phyloP scores from a whole-genome alignment of 768 basidiomycete species.

The Gloeophyllum trabeum region DNA sequence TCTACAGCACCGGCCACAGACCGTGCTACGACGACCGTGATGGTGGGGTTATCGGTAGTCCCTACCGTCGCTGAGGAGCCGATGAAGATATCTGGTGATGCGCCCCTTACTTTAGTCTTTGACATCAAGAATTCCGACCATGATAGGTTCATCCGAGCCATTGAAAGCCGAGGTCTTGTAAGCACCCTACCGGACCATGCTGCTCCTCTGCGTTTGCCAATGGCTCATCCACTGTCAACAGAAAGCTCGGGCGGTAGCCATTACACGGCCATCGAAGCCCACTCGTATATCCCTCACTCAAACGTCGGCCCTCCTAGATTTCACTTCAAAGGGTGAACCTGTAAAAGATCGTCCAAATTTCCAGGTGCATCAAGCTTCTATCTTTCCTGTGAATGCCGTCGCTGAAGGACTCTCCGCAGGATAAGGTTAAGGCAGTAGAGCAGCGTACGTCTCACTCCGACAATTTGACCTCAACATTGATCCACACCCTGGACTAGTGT shows the following conservation, averaged over 20 bases:
- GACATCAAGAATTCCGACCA: slow-evolving; percentile 21
- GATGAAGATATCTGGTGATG: slow-evolving; percentile 13
- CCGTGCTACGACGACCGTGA: too few relatives aligned
- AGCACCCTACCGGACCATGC: too few relatives aligned
- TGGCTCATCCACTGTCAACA: too few relatives aligned
- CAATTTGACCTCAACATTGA: too few relatives aligned
- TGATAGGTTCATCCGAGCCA: slow-evolving; percentile 26
- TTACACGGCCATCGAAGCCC: too few relatives aligned
- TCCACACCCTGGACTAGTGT: too few relatives aligned
- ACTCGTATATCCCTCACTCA: background rate
- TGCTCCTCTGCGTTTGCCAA: too few relatives aligned
- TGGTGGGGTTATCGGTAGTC: too few relatives aligned
- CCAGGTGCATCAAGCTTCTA: too few relatives aligned
- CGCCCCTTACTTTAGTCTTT: slow-evolving; percentile 22
- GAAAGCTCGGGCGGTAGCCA: too few relatives aligned
- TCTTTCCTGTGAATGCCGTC: too few relatives aligned
- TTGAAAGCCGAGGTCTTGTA: slow-evolving; percentile 39
- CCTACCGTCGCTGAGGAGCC: background rate
- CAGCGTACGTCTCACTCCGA: slow-evolving; percentile 19
- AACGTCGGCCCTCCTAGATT: background rate
- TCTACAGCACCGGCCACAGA: slow-evolving; percentile 9
- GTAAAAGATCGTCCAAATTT: too few relatives aligned
- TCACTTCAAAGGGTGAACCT: background rate
- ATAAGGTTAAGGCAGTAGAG: background rate
- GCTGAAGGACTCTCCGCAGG: background rate